Base-by-base conservation (phyloP, 768 basidiomycete species). In the Podaxis pistillaris region DNA sequence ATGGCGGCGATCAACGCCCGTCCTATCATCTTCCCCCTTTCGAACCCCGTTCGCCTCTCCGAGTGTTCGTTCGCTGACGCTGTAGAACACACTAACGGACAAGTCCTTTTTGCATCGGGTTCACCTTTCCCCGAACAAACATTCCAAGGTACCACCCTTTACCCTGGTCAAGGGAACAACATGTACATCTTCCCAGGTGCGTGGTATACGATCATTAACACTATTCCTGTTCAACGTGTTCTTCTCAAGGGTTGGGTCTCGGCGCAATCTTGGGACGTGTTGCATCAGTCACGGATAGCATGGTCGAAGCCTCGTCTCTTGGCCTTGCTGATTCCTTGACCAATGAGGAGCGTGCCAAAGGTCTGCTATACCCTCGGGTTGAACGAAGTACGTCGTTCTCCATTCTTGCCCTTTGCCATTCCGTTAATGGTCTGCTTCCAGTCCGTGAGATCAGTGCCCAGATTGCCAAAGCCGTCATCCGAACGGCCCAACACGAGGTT, bases 81-180 rank as follows among this genome's bases (percentile, higher is more conserved):
- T 1, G 83, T 94, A 47, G 75, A 78, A 53, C 80, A 87, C 76
- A 90, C 93, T 2, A 75, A 85, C 47, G 94, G 95, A 30, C 77
- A 73, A 46, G 90, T 89, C 17, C 83, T 97, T 61, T 97, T 94
- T 70, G 94, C 96, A 0, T 89, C 87, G 44, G 95, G 94, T 2
- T 91, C 90, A 36, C 95, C 94, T 2, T 97, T 95, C 84, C 82
- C 85, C 13, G 79, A 82, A 51, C 79, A 87, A 65, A 68, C 75
- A 60, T 89, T 79, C 75, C 73, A 80, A 38, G 87, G 86, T 33
- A 78, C 76, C 58, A 80, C 66, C 37, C 76, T 88, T 66, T 87
- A 88, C 66, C 87, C 95, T 1, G 92, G 93, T 24, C 96, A 97
- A 75, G 94, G 94, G 28, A 97, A 96, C 73, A 98, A 96, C 74